These are phyloP conservation scores for Podaxis sp. DNA, from an alignment of 768 basidiomycete species.

Conservation along the genomic window DNA sequence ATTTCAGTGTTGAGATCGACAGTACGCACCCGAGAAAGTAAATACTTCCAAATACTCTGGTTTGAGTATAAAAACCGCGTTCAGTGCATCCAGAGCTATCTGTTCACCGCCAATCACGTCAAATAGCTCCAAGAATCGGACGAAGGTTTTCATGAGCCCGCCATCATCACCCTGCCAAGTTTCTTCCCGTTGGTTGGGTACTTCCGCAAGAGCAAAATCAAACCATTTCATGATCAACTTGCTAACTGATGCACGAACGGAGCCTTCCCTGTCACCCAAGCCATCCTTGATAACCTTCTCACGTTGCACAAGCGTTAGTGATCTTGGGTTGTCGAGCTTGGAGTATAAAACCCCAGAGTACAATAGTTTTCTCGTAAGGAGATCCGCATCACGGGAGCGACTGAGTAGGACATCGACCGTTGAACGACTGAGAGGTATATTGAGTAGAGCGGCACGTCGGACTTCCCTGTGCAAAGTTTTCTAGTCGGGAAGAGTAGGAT, in stretches of 20 bases:
- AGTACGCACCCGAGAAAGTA: slow-evolving; percentile 63
- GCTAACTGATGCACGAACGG: slow-evolving; percentile 77
- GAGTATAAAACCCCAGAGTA: slow-evolving; percentile 62
- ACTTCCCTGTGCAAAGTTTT: slow-evolving; percentile 59
- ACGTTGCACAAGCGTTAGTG: slow-evolving; percentile 74
- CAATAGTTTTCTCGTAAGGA: slow-evolving; percentile 71
- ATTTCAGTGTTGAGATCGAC: background rate
- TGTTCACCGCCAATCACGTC: slow-evolving; percentile 65
- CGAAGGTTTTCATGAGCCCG: slow-evolving; percentile 40
- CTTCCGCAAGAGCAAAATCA: slow-evolving; percentile 47
- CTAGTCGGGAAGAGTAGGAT: background rate
- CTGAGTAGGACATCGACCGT: slow-evolving; percentile 69
- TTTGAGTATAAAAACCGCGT: slow-evolving; percentile 71
- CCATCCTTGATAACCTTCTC: slow-evolving; percentile 85
- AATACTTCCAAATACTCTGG: slow-evolving; percentile 67
- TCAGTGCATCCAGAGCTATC: slow-evolving; percentile 80
- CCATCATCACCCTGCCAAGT: slow-evolving; percentile 40
- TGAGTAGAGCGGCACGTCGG: slow-evolving; percentile 82
- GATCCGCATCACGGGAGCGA: slow-evolving; percentile 83
- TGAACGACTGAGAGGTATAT: slow-evolving; percentile 56
- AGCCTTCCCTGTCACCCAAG: slow-evolving; percentile 82
- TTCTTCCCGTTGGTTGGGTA: slow-evolving; percentile 26
- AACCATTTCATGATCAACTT: slow-evolving; percentile 82
- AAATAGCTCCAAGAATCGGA: slow-evolving; percentile 43
- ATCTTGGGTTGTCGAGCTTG: slow-evolving; percentile 59